Conservation (phyloP, 495 filamentous ascomycete species). For the Aspergillus indologenus region DNA sequence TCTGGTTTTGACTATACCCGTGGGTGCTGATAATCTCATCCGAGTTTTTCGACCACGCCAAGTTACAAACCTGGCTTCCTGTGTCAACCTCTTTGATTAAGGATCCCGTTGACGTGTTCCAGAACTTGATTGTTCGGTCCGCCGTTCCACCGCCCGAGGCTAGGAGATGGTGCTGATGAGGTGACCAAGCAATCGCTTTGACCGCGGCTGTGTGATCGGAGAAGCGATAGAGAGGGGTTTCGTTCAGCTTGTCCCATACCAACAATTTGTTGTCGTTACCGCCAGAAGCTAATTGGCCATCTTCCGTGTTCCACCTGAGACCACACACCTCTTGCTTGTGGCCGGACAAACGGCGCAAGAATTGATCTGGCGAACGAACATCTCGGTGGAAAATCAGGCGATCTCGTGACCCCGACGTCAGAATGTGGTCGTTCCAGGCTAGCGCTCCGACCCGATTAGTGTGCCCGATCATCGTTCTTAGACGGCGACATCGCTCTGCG, state of each 20-base stretch:
- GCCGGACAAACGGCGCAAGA: slow-evolving; percentile 72
- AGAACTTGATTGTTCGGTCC: slow-evolving; percentile 94
- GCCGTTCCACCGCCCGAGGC: slow-evolving; percentile 97
- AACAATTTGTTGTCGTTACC: slow-evolving; percentile 98
- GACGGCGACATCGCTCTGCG: slow-evolving; percentile 74
- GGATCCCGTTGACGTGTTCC: slow-evolving; percentile 81
- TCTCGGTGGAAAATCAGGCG: slow-evolving; percentile 92
- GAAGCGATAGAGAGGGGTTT: slow-evolving; percentile 86
- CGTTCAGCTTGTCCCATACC: slow-evolving; percentile 92
- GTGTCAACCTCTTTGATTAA: slow-evolving; percentile 86
- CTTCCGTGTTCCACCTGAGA: slow-evolving; percentile 94
- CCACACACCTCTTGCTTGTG: slow-evolving; percentile 99
- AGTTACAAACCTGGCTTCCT: slow-evolving; percentile 94
- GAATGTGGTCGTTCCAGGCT: slow-evolving; percentile 96
- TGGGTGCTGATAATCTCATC: slow-evolving; percentile 97
- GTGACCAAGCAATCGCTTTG: slow-evolving; percentile 98
- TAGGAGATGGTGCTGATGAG: slow-evolving; percentile 87
- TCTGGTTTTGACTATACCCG: slow-evolving; percentile 97
- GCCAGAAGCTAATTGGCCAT: slow-evolving; percentile 90
- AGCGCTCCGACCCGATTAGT: slow-evolving; percentile 85
- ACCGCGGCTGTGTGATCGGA: slow-evolving; percentile 91
- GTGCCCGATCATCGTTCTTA: slow-evolving; percentile 96
- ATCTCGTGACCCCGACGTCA: slow-evolving; percentile 92
- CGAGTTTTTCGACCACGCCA: slow-evolving; percentile 91
- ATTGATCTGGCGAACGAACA: slow-evolving; percentile 90